These are phyloP conservation scores for Pseudomonodictys pantanalensis DNA, from an alignment of 495 filamentous ascomycete species.

Conservation along the genomic window DNA sequence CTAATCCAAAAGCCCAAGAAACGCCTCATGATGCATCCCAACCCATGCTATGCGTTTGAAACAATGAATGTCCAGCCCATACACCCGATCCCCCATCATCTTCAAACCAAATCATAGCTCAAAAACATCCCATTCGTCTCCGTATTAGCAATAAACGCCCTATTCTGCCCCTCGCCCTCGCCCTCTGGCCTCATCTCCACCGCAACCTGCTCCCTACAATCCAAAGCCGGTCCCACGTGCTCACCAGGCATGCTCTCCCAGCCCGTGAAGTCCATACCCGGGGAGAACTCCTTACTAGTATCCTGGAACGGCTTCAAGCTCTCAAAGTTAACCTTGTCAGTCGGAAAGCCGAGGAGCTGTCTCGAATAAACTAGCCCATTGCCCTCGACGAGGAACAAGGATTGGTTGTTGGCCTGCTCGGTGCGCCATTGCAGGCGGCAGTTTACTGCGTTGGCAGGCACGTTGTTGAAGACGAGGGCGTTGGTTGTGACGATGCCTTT, in stretches of 20 bases:
- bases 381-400: not conserved
- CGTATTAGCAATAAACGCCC: not conserved
- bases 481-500: not conserved
- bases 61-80: too few species aligned
- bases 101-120: too few species aligned
- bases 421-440: not conserved
- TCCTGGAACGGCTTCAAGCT: not conserved
- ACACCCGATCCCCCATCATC: too few species aligned
- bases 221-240: not conserved
- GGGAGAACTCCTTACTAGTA: not conserved
- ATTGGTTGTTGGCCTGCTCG: not conserved
- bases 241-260: not conserved
- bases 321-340: not conserved
- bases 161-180: not conserved
- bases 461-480: not conserved
- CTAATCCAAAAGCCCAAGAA: too few species aligned
- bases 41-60: too few species aligned
- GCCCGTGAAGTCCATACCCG: not conserved
- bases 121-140: not conserved
- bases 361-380: not conserved
- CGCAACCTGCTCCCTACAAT: not conserved
- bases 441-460: not conserved
- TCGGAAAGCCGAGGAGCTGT: not conserved
- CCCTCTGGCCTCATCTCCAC: not conserved
- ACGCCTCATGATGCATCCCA: too few species aligned